These are phyloP conservation scores for Endocalyx cinctus DNA, from an alignment of 2,329 filamentous ascomycete species.

Conservation along the genomic window DNA sequence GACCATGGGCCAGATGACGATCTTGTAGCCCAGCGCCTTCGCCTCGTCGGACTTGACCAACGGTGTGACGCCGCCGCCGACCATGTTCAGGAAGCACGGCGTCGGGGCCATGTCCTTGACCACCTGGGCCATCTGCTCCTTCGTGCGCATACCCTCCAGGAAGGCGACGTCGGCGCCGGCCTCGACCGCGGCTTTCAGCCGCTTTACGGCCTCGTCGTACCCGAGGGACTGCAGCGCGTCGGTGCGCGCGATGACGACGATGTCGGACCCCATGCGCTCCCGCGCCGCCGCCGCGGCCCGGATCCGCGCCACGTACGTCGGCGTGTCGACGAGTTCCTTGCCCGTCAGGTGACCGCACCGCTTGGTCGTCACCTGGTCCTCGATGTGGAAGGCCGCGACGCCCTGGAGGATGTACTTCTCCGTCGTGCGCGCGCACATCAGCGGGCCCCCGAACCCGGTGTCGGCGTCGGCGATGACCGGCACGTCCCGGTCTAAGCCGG, in stretches of 20 bases:
- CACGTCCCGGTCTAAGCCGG: conserved; percentile 47
- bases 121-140: conserved; percentile 36
- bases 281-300: conserved; percentile 28
- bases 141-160: conserved; percentile 45
- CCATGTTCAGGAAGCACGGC: conserved; percentile 28
- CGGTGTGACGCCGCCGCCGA: conserved; percentile 28
- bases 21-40: conserved; percentile 22
- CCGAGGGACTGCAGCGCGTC: conserved; percentile 48
- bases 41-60: conserved; percentile 23
- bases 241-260: conserved; percentile 56
- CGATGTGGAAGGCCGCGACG: conserved; percentile 26
- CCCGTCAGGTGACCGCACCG: conserved; percentile 34
- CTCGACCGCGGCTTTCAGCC: conserved; percentile 40
- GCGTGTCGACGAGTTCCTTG: conserved; percentile 29
- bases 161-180: conserved; percentile 50
- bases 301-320: conserved; percentile 25
- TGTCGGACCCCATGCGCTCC: conserved; percentile 39
- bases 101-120: conserved; percentile 30
- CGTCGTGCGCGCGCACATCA: conserved; percentile 47
- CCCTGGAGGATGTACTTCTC: conserved; percentile 25
- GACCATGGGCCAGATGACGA: conserved; percentile 29
- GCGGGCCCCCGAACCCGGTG: conserved; percentile 51
- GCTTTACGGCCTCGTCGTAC: conserved; percentile 44
- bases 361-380: conserved; percentile 32
- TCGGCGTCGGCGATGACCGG: conserved; percentile 61